Base-by-base conservation (phyloP, 495 filamentous ascomycete genomes). In the Hypoxylon lienhwacheense region DNA sequence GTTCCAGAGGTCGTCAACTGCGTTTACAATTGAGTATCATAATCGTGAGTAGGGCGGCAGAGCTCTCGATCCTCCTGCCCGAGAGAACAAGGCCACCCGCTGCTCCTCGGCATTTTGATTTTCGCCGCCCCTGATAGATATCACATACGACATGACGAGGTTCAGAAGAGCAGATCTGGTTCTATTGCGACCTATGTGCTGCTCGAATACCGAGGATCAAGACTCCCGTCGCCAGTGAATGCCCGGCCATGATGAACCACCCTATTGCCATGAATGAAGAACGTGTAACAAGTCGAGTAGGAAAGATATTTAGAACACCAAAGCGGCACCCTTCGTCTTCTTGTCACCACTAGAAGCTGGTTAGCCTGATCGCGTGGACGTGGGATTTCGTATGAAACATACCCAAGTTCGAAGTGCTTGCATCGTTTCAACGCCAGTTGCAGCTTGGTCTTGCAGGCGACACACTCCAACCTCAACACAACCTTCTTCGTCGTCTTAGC, bases 401-500 rank as follows among this genome's bases (percentile, higher is more conserved):
- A 96, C 90, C 91, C 92, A 70, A 97, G 78, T 81, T 97, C 92
- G 80, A 97, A 97, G 85, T 97, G 92, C 86, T 97, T 97, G 90
- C 91, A 96, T 70, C 92, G 89, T 86, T 97, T 97, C 72, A 98
- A 81, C 66, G 92, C 82, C 65, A 97, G 80, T 80, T 97, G 95
- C 73, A 90, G 90, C 89, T 97, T 99, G 67, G 90, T 85, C 86
- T 98, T 97, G 88, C 93, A 98, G 34, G 70, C 61, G 64, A 88
- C 91, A 81, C 95, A 98, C 77, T 99, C 93, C 70, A 99, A 79
- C 77, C 95, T 83, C 67, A 99, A 80, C 73, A 99, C 95, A 65
- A 99, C 85, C 88, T 99, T 99, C 86, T 97, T 99, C 68, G 95
- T 99, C 61, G 95, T 97, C 87, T 99, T 99, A 58, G 95, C 95